A percentile compares a stretch with the other conserved stretches of the same genome.
Conservation (phyloP, 345 rosid genomes). For the Aethionema arabicum region DNA sequence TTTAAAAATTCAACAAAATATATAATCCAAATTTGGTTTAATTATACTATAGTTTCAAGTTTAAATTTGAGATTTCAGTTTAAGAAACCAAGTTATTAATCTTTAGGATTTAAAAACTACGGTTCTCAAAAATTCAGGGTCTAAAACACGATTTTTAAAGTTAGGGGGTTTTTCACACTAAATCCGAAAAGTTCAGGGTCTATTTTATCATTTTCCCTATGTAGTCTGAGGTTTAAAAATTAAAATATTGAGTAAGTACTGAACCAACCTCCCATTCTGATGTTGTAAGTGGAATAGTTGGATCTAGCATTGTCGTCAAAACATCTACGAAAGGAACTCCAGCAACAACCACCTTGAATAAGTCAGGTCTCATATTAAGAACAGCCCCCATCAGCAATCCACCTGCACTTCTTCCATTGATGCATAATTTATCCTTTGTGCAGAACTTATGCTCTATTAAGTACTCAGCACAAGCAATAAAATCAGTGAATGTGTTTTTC, state of each 20-base stretch:
- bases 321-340: conserved; percentile 97
- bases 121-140: no score
- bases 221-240: no score
- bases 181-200: no score
- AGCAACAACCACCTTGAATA: conserved; percentile 85
- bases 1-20: no score
- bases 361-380: conserved; percentile 95
- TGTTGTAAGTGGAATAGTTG: conserved; percentile 92
- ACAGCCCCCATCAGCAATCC: conserved; percentile 93
- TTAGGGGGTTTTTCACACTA: no score
- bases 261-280: conserved; percentile 90
- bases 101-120: no score
- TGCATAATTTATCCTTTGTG: conserved; percentile 77
- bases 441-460: conserved; percentile 65
- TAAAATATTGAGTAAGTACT: background rate
- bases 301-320: conserved; percentile 95
- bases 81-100: no score
- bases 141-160: no score
- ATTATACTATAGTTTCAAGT: no score
- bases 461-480: conserved; percentile 76
- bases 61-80: no score
- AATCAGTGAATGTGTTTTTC: conserved; percentile 87
- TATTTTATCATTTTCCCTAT: no score
- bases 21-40: no score
- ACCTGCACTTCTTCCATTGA: conserved; percentile 94